phyloP scores from a whole-genome alignment of 768 basidiomycete species.

The Boletus vermiculosoides region DNA sequence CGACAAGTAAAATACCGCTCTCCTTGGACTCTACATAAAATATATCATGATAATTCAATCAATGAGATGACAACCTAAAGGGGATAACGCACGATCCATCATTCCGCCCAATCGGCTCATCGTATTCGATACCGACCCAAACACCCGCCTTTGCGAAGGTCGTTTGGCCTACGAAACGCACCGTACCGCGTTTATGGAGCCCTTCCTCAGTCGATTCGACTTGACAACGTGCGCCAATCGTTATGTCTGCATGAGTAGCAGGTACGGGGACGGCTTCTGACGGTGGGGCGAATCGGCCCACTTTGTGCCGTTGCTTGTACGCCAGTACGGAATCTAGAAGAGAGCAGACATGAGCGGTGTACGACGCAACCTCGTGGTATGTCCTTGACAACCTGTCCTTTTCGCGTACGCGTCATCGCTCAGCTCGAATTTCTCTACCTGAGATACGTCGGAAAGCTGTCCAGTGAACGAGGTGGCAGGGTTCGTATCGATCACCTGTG shows the following conservation, averaged over 20 bases:
- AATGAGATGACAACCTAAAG: neutral
- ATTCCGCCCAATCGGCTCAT: conserved; percentile 94
- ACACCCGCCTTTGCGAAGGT: conserved; percentile 63
- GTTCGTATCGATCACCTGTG: conserved; percentile 56
- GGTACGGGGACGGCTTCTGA: conserved; percentile 34
- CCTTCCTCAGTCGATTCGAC: conserved; percentile 70
- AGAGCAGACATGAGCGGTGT: conserved; percentile 2
- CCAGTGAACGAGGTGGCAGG: conserved; percentile 76
- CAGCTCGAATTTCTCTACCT: conserved; percentile 93
- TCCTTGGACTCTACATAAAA: conserved; percentile 65
- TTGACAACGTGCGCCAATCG: conserved; percentile 77
- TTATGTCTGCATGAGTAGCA: conserved; percentile 44
- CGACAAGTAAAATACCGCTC: conserved; percentile 81
- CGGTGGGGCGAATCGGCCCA: conserved; percentile 81
- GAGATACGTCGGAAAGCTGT: conserved; percentile 78
- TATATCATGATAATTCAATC: neutral
- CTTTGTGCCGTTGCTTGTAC: conserved; percentile 82
- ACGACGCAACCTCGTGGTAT: neutral
- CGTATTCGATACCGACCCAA: conserved; percentile 94
- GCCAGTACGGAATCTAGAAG: conserved; percentile 79
- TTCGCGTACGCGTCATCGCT: conserved; percentile 77
- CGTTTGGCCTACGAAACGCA: conserved; percentile 82
- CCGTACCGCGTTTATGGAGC: conserved; percentile 75
- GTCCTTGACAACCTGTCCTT: conserved; percentile 57
- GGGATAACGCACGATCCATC: conserved; percentile 78